Conservation (phyloP, 2,329 filamentous ascomycete genomes). For the Fusarium pseudograminearum region DNA sequence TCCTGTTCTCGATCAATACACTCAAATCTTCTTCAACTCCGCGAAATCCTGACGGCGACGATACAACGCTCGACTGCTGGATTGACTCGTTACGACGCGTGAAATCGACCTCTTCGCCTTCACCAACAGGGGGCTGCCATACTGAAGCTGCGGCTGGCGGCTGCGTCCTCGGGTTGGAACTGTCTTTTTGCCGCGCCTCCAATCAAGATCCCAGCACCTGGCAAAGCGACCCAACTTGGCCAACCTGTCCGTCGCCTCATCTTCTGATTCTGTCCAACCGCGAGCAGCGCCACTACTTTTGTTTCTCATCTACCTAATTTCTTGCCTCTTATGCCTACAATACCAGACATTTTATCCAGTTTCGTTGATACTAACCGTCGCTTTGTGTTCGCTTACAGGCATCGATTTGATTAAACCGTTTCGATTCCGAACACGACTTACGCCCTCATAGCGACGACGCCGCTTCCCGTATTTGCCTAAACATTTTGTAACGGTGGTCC, state of each 20-base stretch:
- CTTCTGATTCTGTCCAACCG: slow-evolving; percentile 35
- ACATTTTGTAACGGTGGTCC: slow-evolving; percentile 43
- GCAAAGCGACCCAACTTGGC: slow-evolving; percentile 35
- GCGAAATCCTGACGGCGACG: slow-evolving; percentile 7
- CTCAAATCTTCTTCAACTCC: background rate
- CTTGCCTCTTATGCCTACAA: slow-evolving; percentile 1
- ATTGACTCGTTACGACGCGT: slow-evolving; percentile 4
- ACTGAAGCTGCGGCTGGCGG: slow-evolving; percentile 40
- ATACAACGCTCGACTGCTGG: background rate
- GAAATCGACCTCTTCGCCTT: slow-evolving; percentile 12
- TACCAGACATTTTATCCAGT: slow-evolving; percentile 10
- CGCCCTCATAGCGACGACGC: slow-evolving; percentile 22
- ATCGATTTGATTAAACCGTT: slow-evolving; percentile 41
- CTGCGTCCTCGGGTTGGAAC: slow-evolving; percentile 34
- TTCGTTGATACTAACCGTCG: slow-evolving; percentile 42
- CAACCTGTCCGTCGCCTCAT: slow-evolving; percentile 43
- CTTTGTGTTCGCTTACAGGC: slow-evolving; percentile 33
- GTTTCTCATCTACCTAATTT: slow-evolving; percentile 27
- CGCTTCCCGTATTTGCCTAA: slow-evolving; percentile 26
- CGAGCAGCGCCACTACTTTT: slow-evolving; percentile 41
- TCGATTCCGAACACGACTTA: slow-evolving; percentile 29
- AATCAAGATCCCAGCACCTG: slow-evolving; percentile 41
- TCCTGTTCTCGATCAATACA: slow-evolving; percentile 9
- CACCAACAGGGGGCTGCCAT: slow-evolving; percentile 29
- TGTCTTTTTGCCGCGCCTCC: slow-evolving; percentile 45